Conservation (phyloP, 2,329 filamentous ascomycete species). For the Paracoccidioides brasiliensis region DNA sequence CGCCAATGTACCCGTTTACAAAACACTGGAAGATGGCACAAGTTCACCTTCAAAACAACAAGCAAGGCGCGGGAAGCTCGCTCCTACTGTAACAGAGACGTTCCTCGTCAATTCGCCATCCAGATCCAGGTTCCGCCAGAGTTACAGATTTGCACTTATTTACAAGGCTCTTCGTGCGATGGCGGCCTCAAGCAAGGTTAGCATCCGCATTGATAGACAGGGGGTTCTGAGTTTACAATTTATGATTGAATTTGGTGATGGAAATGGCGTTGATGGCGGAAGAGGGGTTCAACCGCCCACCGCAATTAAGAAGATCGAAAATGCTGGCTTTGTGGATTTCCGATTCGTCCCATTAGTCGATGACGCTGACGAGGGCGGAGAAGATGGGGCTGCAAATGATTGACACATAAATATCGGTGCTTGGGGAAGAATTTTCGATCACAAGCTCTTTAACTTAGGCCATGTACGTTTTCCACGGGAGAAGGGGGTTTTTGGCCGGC, state of each 20-base stretch:
- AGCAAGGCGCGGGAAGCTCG: slow-evolving; percentile 22
- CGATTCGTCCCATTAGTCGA: slow-evolving; percentile 35
- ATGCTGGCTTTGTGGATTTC: slow-evolving; percentile 36
- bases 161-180: slow-evolving; percentile 84
- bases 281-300: slow-evolving; percentile 12
- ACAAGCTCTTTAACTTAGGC: neutral
- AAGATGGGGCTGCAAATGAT: slow-evolving; percentile 7
- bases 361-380: slow-evolving; percentile 24
- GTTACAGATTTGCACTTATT: slow-evolving; percentile 77
- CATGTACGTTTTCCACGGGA: neutral
- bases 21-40: slow-evolving; percentile 26
- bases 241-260: slow-evolving; percentile 75
- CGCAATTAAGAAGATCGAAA: slow-evolving; percentile 15
- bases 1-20: slow-evolving; percentile 18
- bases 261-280: slow-evolving; percentile 18
- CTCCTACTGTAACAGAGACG: slow-evolving; percentile 36
- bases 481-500: no score
- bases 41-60: slow-evolving; percentile 18
- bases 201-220: slow-evolving; percentile 72
- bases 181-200: slow-evolving; percentile 83
- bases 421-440: neutral
- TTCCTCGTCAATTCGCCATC: slow-evolving; percentile 45
- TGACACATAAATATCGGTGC: neutral
- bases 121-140: slow-evolving; percentile 54
- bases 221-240: slow-evolving; percentile 91